Evolutionary conservation across 495 filamentous ascomycete genomes (phyloP).

Genomic region (Talaromyces ruber): DNA sequence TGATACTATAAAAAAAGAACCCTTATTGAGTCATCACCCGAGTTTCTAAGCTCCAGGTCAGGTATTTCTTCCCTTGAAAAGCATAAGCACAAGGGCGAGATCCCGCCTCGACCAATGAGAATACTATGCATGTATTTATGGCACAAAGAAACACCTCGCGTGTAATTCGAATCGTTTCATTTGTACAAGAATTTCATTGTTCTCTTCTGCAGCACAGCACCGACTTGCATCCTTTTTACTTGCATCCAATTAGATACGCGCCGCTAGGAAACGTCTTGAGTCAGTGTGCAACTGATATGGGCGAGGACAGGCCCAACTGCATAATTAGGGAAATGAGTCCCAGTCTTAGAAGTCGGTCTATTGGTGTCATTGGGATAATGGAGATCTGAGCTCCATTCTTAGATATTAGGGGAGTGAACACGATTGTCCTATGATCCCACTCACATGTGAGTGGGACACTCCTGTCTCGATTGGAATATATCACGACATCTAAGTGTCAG

Average conservation of each 20-base stretch:
- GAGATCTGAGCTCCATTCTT: not conserved
- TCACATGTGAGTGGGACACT: not conserved
- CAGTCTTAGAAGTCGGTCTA: not conserved
- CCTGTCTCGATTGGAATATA: not conserved
- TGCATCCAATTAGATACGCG: not conserved
- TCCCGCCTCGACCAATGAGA: not conserved
- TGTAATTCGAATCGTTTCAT: not conserved
- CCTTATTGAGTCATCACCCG: not conserved
- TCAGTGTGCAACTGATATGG: not conserved
- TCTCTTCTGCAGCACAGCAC: not conserved
- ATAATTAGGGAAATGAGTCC: not conserved
- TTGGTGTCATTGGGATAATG: not conserved
- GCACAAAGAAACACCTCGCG: not conserved
- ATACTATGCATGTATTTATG: not conserved
- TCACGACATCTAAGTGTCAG: not conserved
- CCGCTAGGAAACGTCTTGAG: not conserved
- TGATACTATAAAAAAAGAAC: not conserved
- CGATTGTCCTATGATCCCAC: not conserved
- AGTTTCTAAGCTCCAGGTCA: not conserved
- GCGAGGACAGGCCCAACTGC: not conserved
- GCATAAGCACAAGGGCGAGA: not conserved
- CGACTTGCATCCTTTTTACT: not conserved
- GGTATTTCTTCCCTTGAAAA: not conserved
- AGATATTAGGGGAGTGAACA: not conserved
- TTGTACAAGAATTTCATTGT: not conserved